Evolutionary conservation across 2,329 filamentous ascomycete species (phyloP).

Genomic region (Aphanocladium album): DNA sequence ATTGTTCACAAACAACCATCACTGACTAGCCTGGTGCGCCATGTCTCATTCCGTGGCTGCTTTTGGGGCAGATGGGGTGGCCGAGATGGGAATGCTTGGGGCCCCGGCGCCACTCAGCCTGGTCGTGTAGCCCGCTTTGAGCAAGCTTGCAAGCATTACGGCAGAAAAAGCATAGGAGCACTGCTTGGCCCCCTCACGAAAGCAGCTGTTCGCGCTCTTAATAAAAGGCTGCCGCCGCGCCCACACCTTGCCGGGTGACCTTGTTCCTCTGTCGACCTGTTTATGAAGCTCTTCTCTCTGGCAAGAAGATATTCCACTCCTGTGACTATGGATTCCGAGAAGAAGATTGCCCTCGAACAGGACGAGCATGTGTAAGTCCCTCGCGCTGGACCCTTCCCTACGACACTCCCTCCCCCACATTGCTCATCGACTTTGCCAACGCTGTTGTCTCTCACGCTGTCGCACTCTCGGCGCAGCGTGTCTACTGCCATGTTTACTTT

Average conservation of each 20-base stretch:
- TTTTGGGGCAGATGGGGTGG: neutral
- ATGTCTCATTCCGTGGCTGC: conserved; percentile 4
- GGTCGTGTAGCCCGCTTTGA: neutral
- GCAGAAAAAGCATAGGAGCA: neutral
- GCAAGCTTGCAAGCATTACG: neutral
- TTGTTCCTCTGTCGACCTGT: neutral
- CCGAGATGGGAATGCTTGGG: conserved; percentile 8
- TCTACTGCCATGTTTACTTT: neutral
- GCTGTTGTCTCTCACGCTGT: neutral
- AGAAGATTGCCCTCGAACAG: conserved; percentile 10
- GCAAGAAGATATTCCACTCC: neutral
- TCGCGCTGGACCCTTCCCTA: neutral
- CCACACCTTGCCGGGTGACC: neutral
- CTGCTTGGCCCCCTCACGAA: neutral
- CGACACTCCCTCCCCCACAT: neutral
- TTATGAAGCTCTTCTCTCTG: neutral
- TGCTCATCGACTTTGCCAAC: neutral
- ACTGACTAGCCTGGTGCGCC: neutral
- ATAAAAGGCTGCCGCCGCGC: conserved; percentile 4
- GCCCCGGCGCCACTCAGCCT: neutral
- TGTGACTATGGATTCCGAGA: conserved; percentile 9
- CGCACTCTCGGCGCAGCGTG: neutral
- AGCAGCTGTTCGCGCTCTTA: neutral
- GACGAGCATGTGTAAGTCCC: conserved; percentile 10
- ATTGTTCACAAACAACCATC: neutral